Base-by-base conservation (phyloP, 1,284 basidiomycete genomes). In the Pholiota adiposa region DNA sequence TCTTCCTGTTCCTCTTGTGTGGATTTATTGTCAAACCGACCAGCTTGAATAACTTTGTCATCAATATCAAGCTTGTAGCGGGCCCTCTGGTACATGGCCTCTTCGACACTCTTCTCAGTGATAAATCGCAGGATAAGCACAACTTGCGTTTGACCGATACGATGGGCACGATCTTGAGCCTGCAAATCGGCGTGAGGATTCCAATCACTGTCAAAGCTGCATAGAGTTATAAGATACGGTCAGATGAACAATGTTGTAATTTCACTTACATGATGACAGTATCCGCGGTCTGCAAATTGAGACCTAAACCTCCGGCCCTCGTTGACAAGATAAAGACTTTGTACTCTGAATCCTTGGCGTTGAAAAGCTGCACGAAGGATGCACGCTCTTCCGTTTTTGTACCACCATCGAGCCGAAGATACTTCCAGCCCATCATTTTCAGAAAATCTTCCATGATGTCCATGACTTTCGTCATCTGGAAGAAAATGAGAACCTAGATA, bases 401-500 rank as follows among this genome's bases (percentile, higher is more conserved):
- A 14, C 93, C 92, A 83, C 97, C 97, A 76, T 99, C 97, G 23
- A 99, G 83, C 67, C 97, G 94, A 54, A 98, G 88, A 75, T 96
- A 93, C 72, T 94, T 92, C 85, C 89, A 96, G 18, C 87, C 86
- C 79, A 92, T 89, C 82, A 91, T 92, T 72, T 93, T 93, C 73
- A 98, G 80, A 73, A 98, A 99, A 73, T 99, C 97, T 72, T 97
- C 96, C 87, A 99, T 97, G 74, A 99, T 98, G 68, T 98, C 96
- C 97, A 99, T 98, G 73, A 98, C 96, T 70, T 96, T 88, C 7
- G 97, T 98, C 97, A 98, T 98, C 77, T 99, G 97, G 90, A 98
- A 98, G 87, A 98, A 98, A 73, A 99, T 98, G 63, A 99, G 87
- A 29, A 98, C 96, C 89, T 92, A 60, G 56, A 56, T 4, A 40